A percentile compares a stretch with the other conserved stretches of the same genome.
phyloP scores from a whole-genome alignment of 2,329 filamentous ascomycete species.

The Septoria petroselini region DNA sequence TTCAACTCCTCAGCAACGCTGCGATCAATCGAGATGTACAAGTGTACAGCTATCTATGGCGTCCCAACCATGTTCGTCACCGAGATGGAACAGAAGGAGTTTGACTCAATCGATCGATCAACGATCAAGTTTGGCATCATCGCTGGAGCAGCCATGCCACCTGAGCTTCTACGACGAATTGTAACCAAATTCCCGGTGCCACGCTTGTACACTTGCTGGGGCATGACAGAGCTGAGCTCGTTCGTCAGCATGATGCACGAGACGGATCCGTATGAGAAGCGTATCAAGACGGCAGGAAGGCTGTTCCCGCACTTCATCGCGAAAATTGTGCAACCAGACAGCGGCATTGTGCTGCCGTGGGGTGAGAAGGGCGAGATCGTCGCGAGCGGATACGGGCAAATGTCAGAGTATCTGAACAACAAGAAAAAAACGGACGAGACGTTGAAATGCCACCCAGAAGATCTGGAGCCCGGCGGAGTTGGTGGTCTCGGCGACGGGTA shows the following conservation, averaged over 20 bases:
- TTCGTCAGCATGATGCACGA: slow-evolving; percentile 34
- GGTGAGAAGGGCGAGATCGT: slow-evolving; percentile 71
- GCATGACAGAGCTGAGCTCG: slow-evolving; percentile 61
- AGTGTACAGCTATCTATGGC: slow-evolving; percentile 69
- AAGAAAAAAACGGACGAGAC: slow-evolving; percentile 71
- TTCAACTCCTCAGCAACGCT: slow-evolving; percentile 47
- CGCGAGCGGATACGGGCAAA: slow-evolving; percentile 74
- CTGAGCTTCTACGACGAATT: slow-evolving; percentile 70
- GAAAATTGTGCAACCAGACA: slow-evolving; percentile 69
- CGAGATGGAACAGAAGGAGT: slow-evolving; percentile 31
- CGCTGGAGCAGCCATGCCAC: slow-evolving; percentile 72
- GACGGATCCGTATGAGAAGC: slow-evolving; percentile 60
- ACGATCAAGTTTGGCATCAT: slow-evolving; percentile 54
- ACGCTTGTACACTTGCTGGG: slow-evolving; percentile 58
- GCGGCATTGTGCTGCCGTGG: slow-evolving; percentile 62
- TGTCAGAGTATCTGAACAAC: slow-evolving; percentile 64
- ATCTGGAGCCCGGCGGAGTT: slow-evolving; percentile 28
- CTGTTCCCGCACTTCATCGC: slow-evolving; percentile 70
- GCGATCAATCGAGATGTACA: slow-evolving; percentile 47
- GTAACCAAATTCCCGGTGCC: slow-evolving; percentile 69
- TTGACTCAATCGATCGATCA: slow-evolving; percentile 27
- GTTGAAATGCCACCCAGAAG: slow-evolving; percentile 42
- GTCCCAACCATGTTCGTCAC: slow-evolving; percentile 84
- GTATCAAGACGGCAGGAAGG: slow-evolving; percentile 70
- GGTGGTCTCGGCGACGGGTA: slow-evolving; percentile 26